These are phyloP conservation scores for Scheffersomyces segobiensis DNA, from an alignment of 1,139 yeast genomes.

Conservation along the genomic window DNA sequence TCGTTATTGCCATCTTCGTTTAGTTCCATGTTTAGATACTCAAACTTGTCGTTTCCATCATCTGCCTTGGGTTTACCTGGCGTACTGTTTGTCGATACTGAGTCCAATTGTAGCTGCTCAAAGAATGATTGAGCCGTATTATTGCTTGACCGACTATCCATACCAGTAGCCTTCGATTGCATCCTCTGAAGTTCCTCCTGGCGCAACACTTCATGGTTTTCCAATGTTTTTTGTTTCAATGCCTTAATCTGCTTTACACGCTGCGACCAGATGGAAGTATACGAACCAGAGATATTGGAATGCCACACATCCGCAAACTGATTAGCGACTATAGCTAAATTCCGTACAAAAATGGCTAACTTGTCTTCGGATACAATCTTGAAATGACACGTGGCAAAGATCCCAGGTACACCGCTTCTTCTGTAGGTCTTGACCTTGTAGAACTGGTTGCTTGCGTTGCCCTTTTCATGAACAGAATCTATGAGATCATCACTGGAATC, in stretches of 20 bases:
- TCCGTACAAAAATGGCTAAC: conserved; percentile 65
- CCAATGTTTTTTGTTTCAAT: conserved; percentile 46
- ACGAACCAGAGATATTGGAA: conserved; percentile 46
- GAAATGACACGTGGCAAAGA: conserved; percentile 74
- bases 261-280: conserved; percentile 65
- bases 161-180: conserved; percentile 4
- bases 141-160: conserved; percentile 9
- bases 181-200: conserved; percentile 18
- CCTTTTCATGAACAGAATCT: conserved; percentile 5
- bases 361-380: conserved; percentile 64
- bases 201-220: conserved; percentile 25
- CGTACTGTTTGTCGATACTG: conserved; percentile 2
- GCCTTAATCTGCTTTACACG: conserved; percentile 58
- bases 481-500: not conserved
- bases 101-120: conserved; percentile 26
- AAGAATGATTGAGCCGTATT: conserved; percentile 30
- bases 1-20: conserved; percentile 19
- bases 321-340: conserved; percentile 63
- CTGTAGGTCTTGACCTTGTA: conserved; percentile 66
- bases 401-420: conserved; percentile 71
- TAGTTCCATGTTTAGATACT: conserved; percentile 13
- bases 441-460: conserved; percentile 18
- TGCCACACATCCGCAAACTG: conserved; percentile 81
- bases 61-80: conserved; percentile 8
- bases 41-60: conserved; percentile 11